A percentile compares a stretch with the other conserved stretches of the same genome.
These are phyloP conservation scores for Monoraphidium neglectum DNA, from an alignment of 139 green algal genomes.

Conservation along the genomic window DNA sequence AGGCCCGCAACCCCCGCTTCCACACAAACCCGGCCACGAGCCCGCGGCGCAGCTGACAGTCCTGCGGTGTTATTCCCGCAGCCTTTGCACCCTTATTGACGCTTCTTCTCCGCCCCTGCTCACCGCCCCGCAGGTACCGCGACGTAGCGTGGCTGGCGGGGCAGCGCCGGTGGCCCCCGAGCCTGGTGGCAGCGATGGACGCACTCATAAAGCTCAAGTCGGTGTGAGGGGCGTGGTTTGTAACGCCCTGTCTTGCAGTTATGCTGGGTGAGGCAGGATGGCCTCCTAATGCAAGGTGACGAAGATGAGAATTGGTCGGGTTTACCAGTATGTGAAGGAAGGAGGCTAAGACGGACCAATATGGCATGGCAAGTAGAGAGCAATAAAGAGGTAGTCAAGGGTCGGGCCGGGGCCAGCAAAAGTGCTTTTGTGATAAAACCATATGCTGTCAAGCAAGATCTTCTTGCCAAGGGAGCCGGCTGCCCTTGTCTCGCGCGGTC, in stretches of 20 bases:
- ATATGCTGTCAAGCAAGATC: not conserved
- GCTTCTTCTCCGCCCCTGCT: not conserved
- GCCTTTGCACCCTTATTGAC: not conserved
- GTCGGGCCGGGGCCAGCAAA: not conserved
- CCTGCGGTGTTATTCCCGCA: not conserved
- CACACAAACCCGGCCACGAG: not conserved
- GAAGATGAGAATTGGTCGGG: not conserved
- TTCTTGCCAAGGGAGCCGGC: too few species aligned
- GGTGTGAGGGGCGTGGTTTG: too few species aligned
- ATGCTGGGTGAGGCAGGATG: not conserved
- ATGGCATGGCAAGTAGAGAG: too few species aligned
- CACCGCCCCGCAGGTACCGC: conserved; percentile 44
- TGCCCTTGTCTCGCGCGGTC: not conserved
- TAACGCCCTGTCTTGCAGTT: too few species aligned
- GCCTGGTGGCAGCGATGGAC: conserved; percentile 49
- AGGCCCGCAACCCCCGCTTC: not conserved
- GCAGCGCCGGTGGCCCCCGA: conserved; percentile 77
- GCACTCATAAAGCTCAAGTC: conserved; percentile 73
- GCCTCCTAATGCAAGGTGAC: not conserved
- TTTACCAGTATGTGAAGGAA: too few species aligned
- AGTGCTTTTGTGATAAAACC: not conserved
- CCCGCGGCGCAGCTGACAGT: not conserved
- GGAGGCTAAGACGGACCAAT: too few species aligned
- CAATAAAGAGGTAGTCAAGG: not conserved
- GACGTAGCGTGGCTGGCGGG: conserved; percentile 68